Percentiles rank a stretch among this genome's conserved stretches.
Evolutionary conservation across 768 basidiomycete genomes (phyloP).

Genomic region (Lactifluus rugatus): DNA sequence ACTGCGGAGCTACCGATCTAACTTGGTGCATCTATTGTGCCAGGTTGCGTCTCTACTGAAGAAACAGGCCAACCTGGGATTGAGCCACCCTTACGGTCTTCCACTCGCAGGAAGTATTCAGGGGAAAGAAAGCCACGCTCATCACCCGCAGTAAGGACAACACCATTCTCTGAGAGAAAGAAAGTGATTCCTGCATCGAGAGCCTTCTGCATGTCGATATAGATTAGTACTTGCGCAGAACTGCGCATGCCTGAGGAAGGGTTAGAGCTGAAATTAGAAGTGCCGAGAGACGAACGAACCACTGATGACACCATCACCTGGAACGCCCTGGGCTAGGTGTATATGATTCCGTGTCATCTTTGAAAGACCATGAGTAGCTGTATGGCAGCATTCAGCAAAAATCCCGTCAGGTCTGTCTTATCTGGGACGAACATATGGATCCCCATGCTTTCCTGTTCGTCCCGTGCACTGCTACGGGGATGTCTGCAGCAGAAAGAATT

Average conservation of each 20-base stretch:
- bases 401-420: not conserved
- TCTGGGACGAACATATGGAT: conserved; percentile 42
- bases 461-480: conserved; percentile 80
- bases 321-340: conserved; percentile 77
- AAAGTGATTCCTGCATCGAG: conserved; percentile 62
- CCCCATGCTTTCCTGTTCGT: conserved; percentile 64
- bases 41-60: not conserved
- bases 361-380: conserved; percentile 65
- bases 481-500: conserved; percentile 46
- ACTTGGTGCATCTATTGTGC: not conserved
- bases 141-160: conserved; percentile 78
- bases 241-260: conserved; percentile 61
- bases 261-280: not conserved
- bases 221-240: conserved; percentile 71
- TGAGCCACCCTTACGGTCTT: conserved; percentile 33
- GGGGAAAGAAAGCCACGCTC: conserved; percentile 48
- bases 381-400: not conserved
- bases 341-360: conserved; percentile 88
- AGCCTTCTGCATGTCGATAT: conserved; percentile 64
- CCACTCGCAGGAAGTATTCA: conserved; percentile 62
- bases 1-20: not conserved
- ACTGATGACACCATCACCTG: conserved; percentile 58
- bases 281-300: conserved; percentile 37
- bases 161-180: conserved; percentile 76
- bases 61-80: conserved; percentile 23